phyloP scores from a whole-genome alignment of 2,329 filamentous ascomycete species.

The Colletotrichum costaricense region DNA sequence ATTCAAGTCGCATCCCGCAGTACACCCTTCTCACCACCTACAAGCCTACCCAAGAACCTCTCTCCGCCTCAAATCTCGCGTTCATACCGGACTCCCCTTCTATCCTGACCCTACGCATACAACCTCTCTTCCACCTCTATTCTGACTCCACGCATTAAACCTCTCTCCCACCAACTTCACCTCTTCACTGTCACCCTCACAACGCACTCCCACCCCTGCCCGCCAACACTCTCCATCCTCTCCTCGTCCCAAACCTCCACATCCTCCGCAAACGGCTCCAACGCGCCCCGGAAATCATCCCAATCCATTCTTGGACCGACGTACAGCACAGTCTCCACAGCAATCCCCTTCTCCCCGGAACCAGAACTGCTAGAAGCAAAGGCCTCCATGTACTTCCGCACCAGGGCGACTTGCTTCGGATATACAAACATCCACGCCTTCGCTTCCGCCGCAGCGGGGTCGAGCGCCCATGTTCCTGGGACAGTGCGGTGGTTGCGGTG shows the following conservation, averaged over 20 bases:
- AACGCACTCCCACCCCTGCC: slow-evolving; percentile 23
- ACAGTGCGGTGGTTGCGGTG: slow-evolving; percentile 39
- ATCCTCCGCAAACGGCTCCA: background rate
- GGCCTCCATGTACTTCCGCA: slow-evolving; percentile 41
- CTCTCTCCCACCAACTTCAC: background rate
- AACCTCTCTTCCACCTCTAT: background rate
- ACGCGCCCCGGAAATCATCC: slow-evolving; percentile 4
- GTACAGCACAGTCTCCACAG: slow-evolving; percentile 13
- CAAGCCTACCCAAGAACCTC: background rate
- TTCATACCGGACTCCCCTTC: background rate
- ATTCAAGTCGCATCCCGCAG: too few species aligned
- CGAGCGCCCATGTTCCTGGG: slow-evolving; percentile 45
- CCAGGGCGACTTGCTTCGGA: slow-evolving; percentile 44
- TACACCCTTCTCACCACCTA: too few species aligned
- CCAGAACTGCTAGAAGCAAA: background rate
- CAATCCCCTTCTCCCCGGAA: background rate
- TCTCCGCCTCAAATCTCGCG: background rate
- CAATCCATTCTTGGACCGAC: slow-evolving; percentile 28
- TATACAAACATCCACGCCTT: slow-evolving; percentile 47
- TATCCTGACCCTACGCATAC: background rate
- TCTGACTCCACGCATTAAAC: background rate
- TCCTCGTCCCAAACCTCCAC: slow-evolving; percentile 19
- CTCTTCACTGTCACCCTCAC: background rate
- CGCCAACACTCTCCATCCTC: slow-evolving; percentile 24
- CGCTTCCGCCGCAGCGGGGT: slow-evolving; percentile 39